Evolutionary conservation across 2,329 filamentous ascomycete species (phyloP), one percentile per base, ranked within the genome.

Genomic region (Beauveria brongniartii): DNA sequence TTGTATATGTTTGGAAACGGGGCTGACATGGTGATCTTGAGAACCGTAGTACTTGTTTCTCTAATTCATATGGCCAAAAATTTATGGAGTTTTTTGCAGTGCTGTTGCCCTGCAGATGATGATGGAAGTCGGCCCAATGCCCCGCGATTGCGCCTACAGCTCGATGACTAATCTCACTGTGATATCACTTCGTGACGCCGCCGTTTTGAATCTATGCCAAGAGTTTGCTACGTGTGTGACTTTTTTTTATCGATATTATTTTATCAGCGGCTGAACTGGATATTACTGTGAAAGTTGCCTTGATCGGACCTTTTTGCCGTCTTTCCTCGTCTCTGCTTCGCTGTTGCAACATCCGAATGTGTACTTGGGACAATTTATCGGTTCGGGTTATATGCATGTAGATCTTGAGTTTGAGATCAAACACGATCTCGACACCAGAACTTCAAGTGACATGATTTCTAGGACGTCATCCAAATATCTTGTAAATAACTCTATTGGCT

Each of bases 1-100:
- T 90, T 86, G 76, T 93, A 97, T 34, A 89, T 74, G 70, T 97
- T 97, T 47, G 84, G 83, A 62, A 93, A 84, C 2, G 69, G 66
- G 2, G 67, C 65, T 1, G 81, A 76, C 77, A 82, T 82, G 61
- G 24, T 30, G 5, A 63, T 62, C 16, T 28, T 4, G 18, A 44
- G 24, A 20, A 3, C 4, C 30, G 4, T 16, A 20, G 5, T 28
- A 9, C 12, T n/a, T 46, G 2, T 1, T 3, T 24, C 6, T 44
- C 26, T 40, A n/a, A 14, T 44, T 26, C 26, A 53, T 37, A 50
- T 18, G 14, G 48, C 14, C n/a, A 52, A 46, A 20, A 16, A 59
- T 26, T 53, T 40, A 5, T 4, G 3, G 4, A 10, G 5, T 26
- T n/a, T 30, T 52, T 20, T 16, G 28, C 9, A 34, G n/a, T 51